Conservation (phyloP, 352 stramenopile species). For the Peronosclerospora sorghi region DNA sequence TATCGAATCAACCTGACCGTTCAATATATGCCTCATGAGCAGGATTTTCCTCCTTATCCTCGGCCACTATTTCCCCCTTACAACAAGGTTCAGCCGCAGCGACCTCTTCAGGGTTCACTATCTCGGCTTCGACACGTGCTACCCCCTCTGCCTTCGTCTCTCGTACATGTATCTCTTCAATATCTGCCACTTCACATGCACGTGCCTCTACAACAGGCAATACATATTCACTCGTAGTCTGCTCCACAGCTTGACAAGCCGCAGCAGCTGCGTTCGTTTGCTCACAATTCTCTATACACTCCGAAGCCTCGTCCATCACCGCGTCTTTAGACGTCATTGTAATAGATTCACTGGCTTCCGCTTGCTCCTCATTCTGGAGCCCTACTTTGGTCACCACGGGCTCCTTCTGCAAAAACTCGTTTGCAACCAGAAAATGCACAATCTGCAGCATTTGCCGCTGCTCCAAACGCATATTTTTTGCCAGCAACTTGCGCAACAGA, state of each 20-base stretch:
- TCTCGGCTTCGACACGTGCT: constrained; percentile 3
- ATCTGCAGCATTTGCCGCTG: constrained; percentile 71
- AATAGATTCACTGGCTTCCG: constrained; percentile 21
- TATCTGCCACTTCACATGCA: constrained; percentile 15
- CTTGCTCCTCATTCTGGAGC: constrained; percentile 10
- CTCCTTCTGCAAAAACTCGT: constrained; percentile 39
- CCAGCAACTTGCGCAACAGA: constrained; percentile 61
- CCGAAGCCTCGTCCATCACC: constrained; percentile 20
- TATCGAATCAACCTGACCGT: too few relatives aligned
- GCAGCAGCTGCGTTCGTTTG: constrained; percentile 3
- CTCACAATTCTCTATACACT: constrained; percentile 2
- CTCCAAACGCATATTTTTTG: constrained; percentile 58
- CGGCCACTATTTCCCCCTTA: too few relatives aligned
- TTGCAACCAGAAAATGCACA: constrained; percentile 46
- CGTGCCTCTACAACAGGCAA: constrained; percentile 14
- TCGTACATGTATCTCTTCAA: constrained; percentile 1
- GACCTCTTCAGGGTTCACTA: constrained; percentile 12
- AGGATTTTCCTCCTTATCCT: too few relatives aligned
- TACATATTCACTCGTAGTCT: constrained; percentile 2
- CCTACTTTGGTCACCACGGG: constrained; percentile 12
- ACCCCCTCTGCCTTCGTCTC: constrained; percentile 2
- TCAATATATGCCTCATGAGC: too few relatives aligned
- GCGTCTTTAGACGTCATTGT: constrained; percentile 6
- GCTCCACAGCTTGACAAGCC: constrained; percentile 1
- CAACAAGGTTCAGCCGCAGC: constrained; percentile 5